Evolutionary conservation across 2,329 filamentous ascomycete genomes (phyloP), one percentile per base, ranked within the genome.

Genomic region (Huntiella bhutanensis): DNA sequence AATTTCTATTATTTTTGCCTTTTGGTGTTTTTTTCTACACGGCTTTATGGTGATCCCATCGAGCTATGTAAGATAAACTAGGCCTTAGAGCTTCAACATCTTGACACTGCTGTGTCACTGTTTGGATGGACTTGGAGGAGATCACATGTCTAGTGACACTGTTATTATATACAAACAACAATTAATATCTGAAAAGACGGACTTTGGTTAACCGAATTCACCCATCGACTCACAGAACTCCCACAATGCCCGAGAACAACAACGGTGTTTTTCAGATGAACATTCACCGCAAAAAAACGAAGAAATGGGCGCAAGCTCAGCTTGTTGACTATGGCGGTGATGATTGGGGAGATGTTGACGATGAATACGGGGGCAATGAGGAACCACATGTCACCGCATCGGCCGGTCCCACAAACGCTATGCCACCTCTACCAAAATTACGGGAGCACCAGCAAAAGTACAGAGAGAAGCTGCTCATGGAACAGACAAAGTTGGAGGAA

Each of bases 251-350:
- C 11, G 19, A 13, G 8, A n/a, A 22, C 11, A 15, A 19, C 15
- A 40, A 32, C 36, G 59, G 54, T 49, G 56, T 62, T 19, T 94
- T 87, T 63, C 81, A 82, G 59, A 75, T 85, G 44, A 92, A 94
- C 59, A 78, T 95, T 42, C 88, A 83, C 62, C 78, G 88, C 51
- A 73, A 77, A 47, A 93, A 93, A 65, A 95, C 87, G 47, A 82
- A 80, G 63, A 93, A 93, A 72, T 96, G 88, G 88, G 80, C 88
- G 34, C 81, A 93, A 56, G 88, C 88, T 33, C 88, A 87, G 61
- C 70, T 76, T 49, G 78, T 82, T 55, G 82, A 76, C 57, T 96
- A 96, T 57, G 87, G 88, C 56, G 88, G 87, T 52, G 86, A 92
- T 55, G 88, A 94, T 57, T 95, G 88, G 87, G 88, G 85, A 33